Base-by-base conservation (phyloP, 495 filamentous ascomycete genomes). In the Amphirosellinia nigrospora region DNA sequence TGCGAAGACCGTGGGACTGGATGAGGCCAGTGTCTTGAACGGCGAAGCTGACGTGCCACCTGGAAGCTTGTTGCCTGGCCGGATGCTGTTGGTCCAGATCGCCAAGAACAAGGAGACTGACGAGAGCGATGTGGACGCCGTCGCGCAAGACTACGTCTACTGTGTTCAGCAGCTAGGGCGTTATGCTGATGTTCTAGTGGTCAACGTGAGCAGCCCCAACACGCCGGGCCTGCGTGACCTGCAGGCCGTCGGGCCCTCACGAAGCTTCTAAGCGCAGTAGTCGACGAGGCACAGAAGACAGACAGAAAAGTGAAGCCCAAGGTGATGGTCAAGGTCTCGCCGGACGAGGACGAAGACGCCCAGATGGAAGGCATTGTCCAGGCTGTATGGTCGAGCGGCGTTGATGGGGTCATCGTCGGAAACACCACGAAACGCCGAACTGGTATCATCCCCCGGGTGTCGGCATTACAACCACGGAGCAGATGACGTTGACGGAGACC, bases 281-380 rank as follows among this genome's bases (percentile, higher is more conserved):
- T 98, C 10, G 85, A 89, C 34, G 91, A 94, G 28, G 92, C 93
- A 1, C 83, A 86, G 69, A 79, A 80, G 60, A 85, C 92, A 19
- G 82, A 90, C 11, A 83, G 94, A 72, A 90, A 86, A 73, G 86
- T 82, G 11, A 93, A 91, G 80, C 94, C 94, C 4, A 89, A 84
- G 64, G 92, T 98, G 36, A 96, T 98, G 91, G 96, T 99, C 64
- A 99, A 99, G 83, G 94, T 98, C 38, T 95, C 92, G 68, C 96
- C 96, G 1, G 96, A 99, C 69, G 95, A 97, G 82, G 94, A 97
- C 75, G 85, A 89, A 5, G 87, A 93, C 45, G 86, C 88, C 52
- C 92, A 98, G 74, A 87, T 99, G 64, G 84, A 87, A 28, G 96
- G 94, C 4, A 97, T 98, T 58, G 95, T 93, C 71, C 86, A 93